Conservation (phyloP, 139 green algal species). For the Dunaliella primolecta region DNA sequence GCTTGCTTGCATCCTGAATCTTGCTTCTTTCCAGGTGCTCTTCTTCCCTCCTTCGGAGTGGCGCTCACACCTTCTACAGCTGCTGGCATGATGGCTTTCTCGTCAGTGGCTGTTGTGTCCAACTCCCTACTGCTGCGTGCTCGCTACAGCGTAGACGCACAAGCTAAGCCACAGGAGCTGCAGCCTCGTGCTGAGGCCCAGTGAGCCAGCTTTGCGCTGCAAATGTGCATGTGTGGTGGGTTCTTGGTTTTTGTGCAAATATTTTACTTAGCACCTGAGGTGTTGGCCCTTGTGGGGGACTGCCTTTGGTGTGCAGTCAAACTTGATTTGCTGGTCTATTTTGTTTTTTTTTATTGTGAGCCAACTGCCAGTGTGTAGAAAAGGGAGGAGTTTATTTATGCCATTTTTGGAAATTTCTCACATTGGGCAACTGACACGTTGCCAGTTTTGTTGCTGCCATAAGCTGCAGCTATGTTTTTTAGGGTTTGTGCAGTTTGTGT, state of each 20-base stretch:
- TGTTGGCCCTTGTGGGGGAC: no score
- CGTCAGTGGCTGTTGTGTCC: conserved; percentile 80
- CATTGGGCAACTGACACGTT: no score
- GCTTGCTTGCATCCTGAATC: no score
- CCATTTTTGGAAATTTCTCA: no score
- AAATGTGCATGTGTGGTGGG: background rate
- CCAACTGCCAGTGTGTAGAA: no score
- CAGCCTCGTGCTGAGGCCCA: background rate
- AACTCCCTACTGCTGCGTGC: conserved; percentile 81
- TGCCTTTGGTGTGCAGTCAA: no score
- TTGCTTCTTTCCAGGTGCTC: conserved; percentile 50
- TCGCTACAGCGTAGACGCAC: background rate
- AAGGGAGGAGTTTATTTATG: no score
- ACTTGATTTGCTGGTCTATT: no score
- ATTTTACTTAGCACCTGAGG: background rate
- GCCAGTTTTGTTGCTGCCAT: no score
- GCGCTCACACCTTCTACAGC: conserved; percentile 79
- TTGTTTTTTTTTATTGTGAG: no score
- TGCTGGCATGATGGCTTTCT: conserved; percentile 89
- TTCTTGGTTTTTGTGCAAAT: background rate
- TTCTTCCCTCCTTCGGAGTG: conserved; percentile 75
- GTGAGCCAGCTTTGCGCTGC: background rate
- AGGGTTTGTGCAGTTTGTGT: no score
- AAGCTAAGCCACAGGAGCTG: background rate
- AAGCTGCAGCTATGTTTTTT: no score